phyloP scores from a whole-genome alignment of 2,329 filamentous ascomycete genomes.

The Aspergillus glaucus region DNA sequence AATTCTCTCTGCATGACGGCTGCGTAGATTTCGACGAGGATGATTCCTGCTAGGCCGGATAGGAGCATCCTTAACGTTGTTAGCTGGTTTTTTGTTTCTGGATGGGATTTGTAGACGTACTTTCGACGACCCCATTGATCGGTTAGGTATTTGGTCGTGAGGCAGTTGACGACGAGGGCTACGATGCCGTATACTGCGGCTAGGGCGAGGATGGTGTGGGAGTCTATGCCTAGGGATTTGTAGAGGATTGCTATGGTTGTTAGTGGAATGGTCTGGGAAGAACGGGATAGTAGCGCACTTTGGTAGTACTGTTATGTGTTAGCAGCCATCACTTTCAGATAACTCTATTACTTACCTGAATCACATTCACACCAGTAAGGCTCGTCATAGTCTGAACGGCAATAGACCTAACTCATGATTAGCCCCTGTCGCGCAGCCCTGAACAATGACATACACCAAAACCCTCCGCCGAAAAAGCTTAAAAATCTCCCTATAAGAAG shows the following conservation, averaged over 20 bases:
- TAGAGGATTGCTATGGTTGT: conserved; percentile 45
- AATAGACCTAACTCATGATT: conserved; percentile 36
- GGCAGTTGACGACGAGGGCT: conserved; percentile 45
- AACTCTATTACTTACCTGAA: conserved; percentile 34
- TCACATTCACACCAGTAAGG: conserved; percentile 53
- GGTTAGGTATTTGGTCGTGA: conserved; percentile 49
- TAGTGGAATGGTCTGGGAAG: conserved; percentile 23
- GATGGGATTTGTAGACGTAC: conserved; percentile 17
- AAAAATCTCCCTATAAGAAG: conserved; percentile 48
- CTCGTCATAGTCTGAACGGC: conserved; percentile 54
- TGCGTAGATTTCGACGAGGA: conserved; percentile 54
- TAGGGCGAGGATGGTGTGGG: conserved; percentile 47
- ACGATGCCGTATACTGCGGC: conserved; percentile 51
- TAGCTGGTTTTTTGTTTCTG: background rate
- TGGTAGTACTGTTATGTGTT: conserved; percentile 23
- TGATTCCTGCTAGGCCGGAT: conserved; percentile 45
- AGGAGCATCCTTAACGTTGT: conserved; percentile 46
- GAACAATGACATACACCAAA: conserved; percentile 36
- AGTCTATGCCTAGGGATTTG: conserved; percentile 48
- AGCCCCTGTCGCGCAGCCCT: conserved; percentile 3
- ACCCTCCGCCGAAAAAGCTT: conserved; percentile 47
- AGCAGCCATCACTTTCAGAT: background rate
- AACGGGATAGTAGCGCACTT: conserved; percentile 14
- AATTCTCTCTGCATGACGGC: conserved; percentile 55
- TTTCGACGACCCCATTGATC: conserved; percentile 56